Percentiles rank a stretch among this genome's conserved stretches.
Evolutionary conservation across 2,329 filamentous ascomycete genomes (phyloP).

Genomic region (Fusarium anthophilum): DNA sequence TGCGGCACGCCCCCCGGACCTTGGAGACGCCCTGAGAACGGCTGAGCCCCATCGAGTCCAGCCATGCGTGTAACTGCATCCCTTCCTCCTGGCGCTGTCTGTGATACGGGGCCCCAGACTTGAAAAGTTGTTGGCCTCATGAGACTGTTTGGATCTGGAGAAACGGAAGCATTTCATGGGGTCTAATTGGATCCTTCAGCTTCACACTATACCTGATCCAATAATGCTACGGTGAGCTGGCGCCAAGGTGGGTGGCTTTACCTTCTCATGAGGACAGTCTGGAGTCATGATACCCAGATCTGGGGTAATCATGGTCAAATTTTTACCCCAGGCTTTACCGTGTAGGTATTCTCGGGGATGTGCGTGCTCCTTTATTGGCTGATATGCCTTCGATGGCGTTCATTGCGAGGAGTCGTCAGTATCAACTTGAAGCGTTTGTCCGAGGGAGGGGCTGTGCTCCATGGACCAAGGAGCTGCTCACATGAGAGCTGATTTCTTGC

Average conservation of each 20-base stretch:
- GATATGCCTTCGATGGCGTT: conserved; percentile 4
- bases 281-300: conserved; percentile 14
- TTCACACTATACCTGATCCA: conserved; percentile 10
- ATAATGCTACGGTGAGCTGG: not conserved
- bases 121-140: conserved; percentile 22
- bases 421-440: conserved; percentile 18
- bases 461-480: conserved; percentile 26
- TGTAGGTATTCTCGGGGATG: conserved; percentile 17
- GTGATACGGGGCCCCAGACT: conserved; percentile 41
- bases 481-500: conserved; percentile 2
- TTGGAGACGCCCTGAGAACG: conserved; percentile 24
- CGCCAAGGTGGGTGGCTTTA: conserved; percentile 9
- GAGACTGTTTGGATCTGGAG: conserved; percentile 16
- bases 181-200: not conserved
- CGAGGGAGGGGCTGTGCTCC: conserved; percentile 11
- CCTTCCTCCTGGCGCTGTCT: conserved; percentile 35
- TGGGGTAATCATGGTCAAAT: conserved; percentile 10
- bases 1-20: conserved; percentile 20
- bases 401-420: conserved; percentile 8
- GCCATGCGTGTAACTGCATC: conserved; percentile 22
- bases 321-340: conserved; percentile 10
- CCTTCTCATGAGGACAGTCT: conserved; percentile 14
- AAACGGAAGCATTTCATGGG: conserved; percentile 17
- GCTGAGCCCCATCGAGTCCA: not conserved
- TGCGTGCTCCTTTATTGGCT: conserved; percentile 10